Evolutionary conservation across 768 basidiomycete genomes (phyloP), one percentile per base, ranked within the genome.

Genomic region (Lactarius akahatsu): DNA sequence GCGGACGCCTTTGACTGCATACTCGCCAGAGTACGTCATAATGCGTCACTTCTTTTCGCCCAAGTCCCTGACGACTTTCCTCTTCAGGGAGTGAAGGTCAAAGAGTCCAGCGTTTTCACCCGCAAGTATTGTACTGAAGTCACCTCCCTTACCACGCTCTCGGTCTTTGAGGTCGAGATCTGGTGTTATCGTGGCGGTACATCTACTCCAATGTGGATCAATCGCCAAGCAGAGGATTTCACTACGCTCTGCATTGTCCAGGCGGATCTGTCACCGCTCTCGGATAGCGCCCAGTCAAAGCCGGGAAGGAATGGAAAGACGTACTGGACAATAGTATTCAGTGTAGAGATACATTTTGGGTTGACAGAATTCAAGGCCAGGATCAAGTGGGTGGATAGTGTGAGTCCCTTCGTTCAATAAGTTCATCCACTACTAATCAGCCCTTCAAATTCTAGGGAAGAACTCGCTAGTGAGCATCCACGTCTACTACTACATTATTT

Each of bases 1-100:
- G 89, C 89, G 13, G 90, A 92, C 72, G 90, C 90, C 1, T 92
- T 92, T 74, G 90, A 91, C 71, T 92, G 89, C 70, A 91, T 92
- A 71, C 79, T 92, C 50, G 82, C 86, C 8, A 78, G 87, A 72
- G 90, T 90, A 65, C 60, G 85, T 78, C 6, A 23, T 55, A 30
- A n/a, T 4, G 15, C 57, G 13, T 34, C 59, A n/a, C 7, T 67
- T 20, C n/a, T 26, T 57, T 70, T 63, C 10, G 9, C 23, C 65
- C 18, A 63, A 63, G 67, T 20, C 18, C 20, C 55, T 41, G 10
- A 70, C 55, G 4, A 45, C 45, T 58, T 30, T 32, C 38, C 41
- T 62, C 43, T 62, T 0, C 70, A 91, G 88, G 77, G 87, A 52
- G 81, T 88, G 52, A 89, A 84, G 78, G 91, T 92, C 61, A 90